These are phyloP conservation scores for Sporothrix schenckii DNA, from an alignment of 2,329 filamentous ascomycete species.

Conservation along the genomic window DNA sequence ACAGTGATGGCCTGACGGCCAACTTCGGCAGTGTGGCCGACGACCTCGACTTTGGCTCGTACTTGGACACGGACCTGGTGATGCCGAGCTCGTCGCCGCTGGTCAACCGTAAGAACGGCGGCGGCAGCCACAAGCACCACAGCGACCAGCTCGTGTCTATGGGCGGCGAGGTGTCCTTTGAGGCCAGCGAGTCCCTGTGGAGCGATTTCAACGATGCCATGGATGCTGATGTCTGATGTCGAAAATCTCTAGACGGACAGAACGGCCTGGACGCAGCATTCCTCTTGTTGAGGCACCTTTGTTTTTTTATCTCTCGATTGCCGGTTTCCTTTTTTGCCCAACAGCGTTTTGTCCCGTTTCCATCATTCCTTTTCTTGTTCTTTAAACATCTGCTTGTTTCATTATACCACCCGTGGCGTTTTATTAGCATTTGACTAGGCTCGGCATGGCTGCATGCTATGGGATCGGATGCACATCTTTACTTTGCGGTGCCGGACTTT, in stretches of 20 bases:
- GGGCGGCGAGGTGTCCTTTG: slow-evolving; percentile 36
- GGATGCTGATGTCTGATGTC: background rate
- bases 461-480: background rate
- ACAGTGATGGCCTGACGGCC: slow-evolving; percentile 42
- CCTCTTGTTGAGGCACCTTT: background rate
- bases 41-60: slow-evolving; percentile 52
- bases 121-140: slow-evolving; percentile 23
- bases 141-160: slow-evolving; percentile 36
- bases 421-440: background rate
- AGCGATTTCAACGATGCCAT: slow-evolving; percentile 35
- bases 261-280: background rate
- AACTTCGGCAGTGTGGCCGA: slow-evolving; percentile 35
- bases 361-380: background rate
- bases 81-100: slow-evolving; percentile 55
- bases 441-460: slow-evolving; percentile 1
- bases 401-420: slow-evolving; percentile 21
- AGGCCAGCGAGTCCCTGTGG: slow-evolving; percentile 38
- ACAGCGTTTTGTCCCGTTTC: background rate
- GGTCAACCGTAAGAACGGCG: slow-evolving; percentile 36
- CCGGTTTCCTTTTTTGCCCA: background rate
- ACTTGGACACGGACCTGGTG: slow-evolving; percentile 52
- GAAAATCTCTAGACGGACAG: slow-evolving; percentile 4
- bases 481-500: background rate
- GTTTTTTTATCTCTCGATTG: background rate
- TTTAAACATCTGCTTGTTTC: background rate